Base-by-base conservation (phyloP, 148 eudicot species). In the Rhododendron henanense region DNA sequence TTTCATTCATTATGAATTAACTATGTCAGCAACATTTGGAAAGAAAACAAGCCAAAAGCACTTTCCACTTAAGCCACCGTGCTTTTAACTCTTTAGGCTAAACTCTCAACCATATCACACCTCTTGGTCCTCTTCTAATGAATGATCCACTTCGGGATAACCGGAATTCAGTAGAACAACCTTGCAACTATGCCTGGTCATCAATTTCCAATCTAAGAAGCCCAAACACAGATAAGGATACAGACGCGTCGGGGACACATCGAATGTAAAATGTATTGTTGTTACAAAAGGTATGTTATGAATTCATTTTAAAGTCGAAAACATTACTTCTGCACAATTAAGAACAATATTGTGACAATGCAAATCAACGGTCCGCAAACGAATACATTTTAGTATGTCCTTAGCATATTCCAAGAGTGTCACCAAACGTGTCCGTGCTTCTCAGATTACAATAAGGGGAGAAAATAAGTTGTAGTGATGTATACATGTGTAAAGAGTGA, bases 21-120 rank as follows among this genome's bases (percentile, higher is more conserved):
- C 28, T 28, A 31, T 48, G 31, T 79, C 82, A 13, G 59, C 33
- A 48, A 79, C 14, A 25, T 48, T 48, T 78, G 55, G 10, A 21
- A n/a, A 79, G 19, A 25, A 7, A 37, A 44, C 53, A 78, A 10
- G 53, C 35, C 53, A 79, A 50, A 79, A 79, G 39, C 82, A 50
- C 82, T 28, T 79, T 50, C 63, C 50, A 44, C 25, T 14, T 74
- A 75, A 76, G 47, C 35, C 81, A 51, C 44, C 44, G 11, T 51
- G 65, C 18, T 50, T 44, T 37, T 81, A 81, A 35, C 71, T 57
- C 71, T 81, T 81, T 37, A 35, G 71, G 71, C 84, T 19, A 81
- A 81, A 25, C 7, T 23, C 44, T 55, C 31, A 57, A 81, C 84
- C 8, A 31, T 57, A 59, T 21, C 63, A 59, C 39, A 31, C 6